Conservation (phyloP, 805 yeast genomes). For the Candida pini region DNA sequence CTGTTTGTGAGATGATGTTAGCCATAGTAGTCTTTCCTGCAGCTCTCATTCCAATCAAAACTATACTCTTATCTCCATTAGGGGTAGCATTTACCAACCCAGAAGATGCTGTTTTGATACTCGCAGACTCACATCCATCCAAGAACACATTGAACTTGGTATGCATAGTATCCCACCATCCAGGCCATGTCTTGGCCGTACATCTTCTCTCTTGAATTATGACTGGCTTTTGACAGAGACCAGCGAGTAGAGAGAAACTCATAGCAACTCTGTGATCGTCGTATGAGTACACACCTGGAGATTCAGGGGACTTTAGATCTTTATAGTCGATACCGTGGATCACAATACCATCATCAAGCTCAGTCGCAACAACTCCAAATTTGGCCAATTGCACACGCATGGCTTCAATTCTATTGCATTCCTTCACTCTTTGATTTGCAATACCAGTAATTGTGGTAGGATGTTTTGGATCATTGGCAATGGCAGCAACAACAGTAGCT, state of each 20-base stretch:
- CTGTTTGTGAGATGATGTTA: slow-evolving; percentile 63
- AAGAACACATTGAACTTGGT: slow-evolving; percentile 57
- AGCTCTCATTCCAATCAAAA: slow-evolving; percentile 95
- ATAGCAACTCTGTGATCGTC: slow-evolving; percentile 98
- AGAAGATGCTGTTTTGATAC: slow-evolving; percentile 9
- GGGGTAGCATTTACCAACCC: slow-evolving; percentile 16
- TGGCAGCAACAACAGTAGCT: slow-evolving; percentile 95
- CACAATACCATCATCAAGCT: slow-evolving; percentile 88
- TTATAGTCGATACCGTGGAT: slow-evolving; percentile 61
- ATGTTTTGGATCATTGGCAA: slow-evolving; percentile 49
- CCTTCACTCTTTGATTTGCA: slow-evolving; percentile 97
- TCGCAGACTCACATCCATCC: slow-evolving; percentile 58
- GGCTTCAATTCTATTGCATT: slow-evolving; percentile 92
- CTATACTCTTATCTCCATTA: slow-evolving; percentile 52
- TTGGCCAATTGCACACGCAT: slow-evolving; percentile 86
- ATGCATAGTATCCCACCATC: slow-evolving; percentile 96
- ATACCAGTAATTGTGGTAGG: slow-evolving; percentile 86
- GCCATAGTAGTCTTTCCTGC: slow-evolving; percentile 92
- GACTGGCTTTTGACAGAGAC: slow-evolving; percentile 54
- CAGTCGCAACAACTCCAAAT: slow-evolving; percentile 83
- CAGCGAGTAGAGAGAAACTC: slow-evolving; percentile 88
- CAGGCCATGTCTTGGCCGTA: slow-evolving; percentile 99
- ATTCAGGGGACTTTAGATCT: slow-evolving; percentile 50
- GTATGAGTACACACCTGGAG: slow-evolving; percentile 65
- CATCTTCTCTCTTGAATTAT: slow-evolving; percentile 81